phyloP scores from a whole-genome alignment of 2,329 filamentous ascomycete genomes.

The Leptographium flavum region DNA sequence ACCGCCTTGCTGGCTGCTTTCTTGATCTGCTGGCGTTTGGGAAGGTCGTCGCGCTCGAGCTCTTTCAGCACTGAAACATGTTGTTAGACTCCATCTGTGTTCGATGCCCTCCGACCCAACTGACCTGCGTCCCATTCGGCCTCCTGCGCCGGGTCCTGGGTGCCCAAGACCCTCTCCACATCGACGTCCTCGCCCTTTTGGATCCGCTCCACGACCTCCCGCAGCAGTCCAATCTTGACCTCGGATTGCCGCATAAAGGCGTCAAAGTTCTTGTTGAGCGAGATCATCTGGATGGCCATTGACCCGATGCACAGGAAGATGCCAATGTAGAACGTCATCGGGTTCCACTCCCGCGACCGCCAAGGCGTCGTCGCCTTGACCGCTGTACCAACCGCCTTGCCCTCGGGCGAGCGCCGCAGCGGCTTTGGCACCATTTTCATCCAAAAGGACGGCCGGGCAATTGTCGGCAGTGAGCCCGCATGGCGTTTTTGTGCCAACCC shows the following conservation, averaged over 20 bases:
- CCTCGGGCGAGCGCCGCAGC: constrained; percentile 25
- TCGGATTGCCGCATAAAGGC: constrained; percentile 65
- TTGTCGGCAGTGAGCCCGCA: constrained; percentile 14
- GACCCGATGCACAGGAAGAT: constrained; percentile 83
- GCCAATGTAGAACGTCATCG: constrained; percentile 67
- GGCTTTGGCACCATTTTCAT: constrained; percentile 54
- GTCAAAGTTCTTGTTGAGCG: constrained; percentile 59
- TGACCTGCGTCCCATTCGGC: constrained; percentile 75
- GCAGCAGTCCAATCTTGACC: constrained; percentile 59
- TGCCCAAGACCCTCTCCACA: constrained; percentile 68
- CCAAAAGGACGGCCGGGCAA: constrained; percentile 44
- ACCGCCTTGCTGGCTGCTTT: constrained; percentile 12
- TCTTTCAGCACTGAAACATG: constrained; percentile 42
- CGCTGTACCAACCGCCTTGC: constrained; percentile 5
- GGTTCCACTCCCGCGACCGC: constrained; percentile 57
- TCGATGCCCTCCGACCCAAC: background rate
- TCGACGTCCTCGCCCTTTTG: constrained; percentile 66
- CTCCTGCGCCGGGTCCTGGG: constrained; percentile 61
- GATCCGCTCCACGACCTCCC: constrained; percentile 59
- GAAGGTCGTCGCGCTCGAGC: constrained; percentile 48
- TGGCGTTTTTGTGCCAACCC: background rate
- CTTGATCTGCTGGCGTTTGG: constrained; percentile 27
- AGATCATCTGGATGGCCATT: constrained; percentile 87
- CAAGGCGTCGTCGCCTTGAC: constrained; percentile 18
- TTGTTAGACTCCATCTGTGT: background rate